Base-by-base conservation (phyloP, 1,139 yeast genomes). In the Kodamaea plutei region DNA sequence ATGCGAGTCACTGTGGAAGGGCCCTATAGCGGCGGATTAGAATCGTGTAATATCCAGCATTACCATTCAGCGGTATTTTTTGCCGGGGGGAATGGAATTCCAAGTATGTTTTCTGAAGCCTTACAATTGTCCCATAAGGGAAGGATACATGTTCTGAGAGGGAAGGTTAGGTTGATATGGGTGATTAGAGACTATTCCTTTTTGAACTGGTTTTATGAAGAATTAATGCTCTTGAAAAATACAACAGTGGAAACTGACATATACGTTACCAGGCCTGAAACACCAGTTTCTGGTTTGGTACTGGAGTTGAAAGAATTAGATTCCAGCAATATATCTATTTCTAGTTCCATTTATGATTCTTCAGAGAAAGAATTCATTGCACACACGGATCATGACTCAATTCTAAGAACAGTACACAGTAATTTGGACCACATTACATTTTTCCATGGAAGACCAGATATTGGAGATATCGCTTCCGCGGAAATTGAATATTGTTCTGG, bases 61-160 rank as follows among this genome's bases (percentile, higher is more conserved):
- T 56, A 54, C 25, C 57, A 61, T 23, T 48, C 54, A n/a, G 61
- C 64, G 6, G 58, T 61, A 1, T 62, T 57, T 30, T 38, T 64
- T 26, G 68, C 70, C 14, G 69, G 70, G 8, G 71, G 71, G 25
- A 61, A 57, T 39, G 71, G 70, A 35, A 61, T 64, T 25, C 69
- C 71, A 2, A 69, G 67, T 15, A 58, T 68, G 19, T 63, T 54
- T 35, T 58, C 61, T 25, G 70, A 63, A 41, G 64, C 65, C 4
- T 44, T 51, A 22, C 53, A 57, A 28, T 47, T 63, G 31, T 50
- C 55, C 5, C 16, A 22, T 12, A 29, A 32, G 11, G 37, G 36
- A 18, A 32, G 49, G 2, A 38, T 33, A 2, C 38, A 44, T 12
- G 36, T 43, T 15, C 26, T 40, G 14, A 50, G 46, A 17, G 54